Percentiles rank a stretch among this genome's conserved stretches.
Evolutionary conservation across 805 yeast genomes (phyloP).

Genomic region (Grigorovia humatica): DNA sequence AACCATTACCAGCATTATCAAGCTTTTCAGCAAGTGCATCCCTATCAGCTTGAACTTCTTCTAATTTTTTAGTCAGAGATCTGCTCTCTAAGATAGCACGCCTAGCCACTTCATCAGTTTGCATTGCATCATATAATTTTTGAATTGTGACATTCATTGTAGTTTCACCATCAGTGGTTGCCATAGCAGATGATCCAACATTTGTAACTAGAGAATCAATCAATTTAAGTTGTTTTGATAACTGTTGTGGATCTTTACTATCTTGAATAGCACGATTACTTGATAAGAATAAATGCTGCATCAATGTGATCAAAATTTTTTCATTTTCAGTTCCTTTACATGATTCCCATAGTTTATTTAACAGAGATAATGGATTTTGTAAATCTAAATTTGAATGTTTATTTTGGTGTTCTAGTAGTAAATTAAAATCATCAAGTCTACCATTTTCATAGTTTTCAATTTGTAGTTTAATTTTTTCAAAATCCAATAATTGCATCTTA

Average conservation of each 20-base stretch:
- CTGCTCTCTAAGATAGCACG: conserved; percentile 57
- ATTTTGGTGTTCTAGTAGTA: conserved; percentile 16
- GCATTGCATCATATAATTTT: conserved; percentile 60
- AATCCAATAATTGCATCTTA: conserved; percentile 45
- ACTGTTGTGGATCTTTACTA: conserved; percentile 19
- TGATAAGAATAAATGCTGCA: conserved; percentile 27
- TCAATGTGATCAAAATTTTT: conserved; percentile 37
- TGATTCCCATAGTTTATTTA: conserved; percentile 38
- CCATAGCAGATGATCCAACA: conserved; percentile 39
- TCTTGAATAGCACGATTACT: conserved; percentile 19
- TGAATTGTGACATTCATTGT: conserved; percentile 77
- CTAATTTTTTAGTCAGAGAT: conserved; percentile 43
- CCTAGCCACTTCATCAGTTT: conserved; percentile 83
- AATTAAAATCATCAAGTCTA: conserved; percentile 28
- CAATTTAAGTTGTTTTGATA: conserved; percentile 35
- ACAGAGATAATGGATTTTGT: conserved; percentile 56
- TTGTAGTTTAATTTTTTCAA: conserved; percentile 56
- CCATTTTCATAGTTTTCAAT: conserved; percentile 50
- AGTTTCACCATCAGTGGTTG: conserved; percentile 42
- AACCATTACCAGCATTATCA: conserved; percentile 70
- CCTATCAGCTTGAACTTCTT: conserved; percentile 39
- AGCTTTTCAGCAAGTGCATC: conserved; percentile 60
- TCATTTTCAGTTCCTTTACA: conserved; percentile 51
- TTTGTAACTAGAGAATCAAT: conserved; percentile 65
- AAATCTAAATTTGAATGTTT: conserved; percentile 30